A percentile compares a stretch with the other conserved stretches of the same genome.
Conservation (phyloP, 345 rosid genomes). For the Moricandia arvensis region DNA sequence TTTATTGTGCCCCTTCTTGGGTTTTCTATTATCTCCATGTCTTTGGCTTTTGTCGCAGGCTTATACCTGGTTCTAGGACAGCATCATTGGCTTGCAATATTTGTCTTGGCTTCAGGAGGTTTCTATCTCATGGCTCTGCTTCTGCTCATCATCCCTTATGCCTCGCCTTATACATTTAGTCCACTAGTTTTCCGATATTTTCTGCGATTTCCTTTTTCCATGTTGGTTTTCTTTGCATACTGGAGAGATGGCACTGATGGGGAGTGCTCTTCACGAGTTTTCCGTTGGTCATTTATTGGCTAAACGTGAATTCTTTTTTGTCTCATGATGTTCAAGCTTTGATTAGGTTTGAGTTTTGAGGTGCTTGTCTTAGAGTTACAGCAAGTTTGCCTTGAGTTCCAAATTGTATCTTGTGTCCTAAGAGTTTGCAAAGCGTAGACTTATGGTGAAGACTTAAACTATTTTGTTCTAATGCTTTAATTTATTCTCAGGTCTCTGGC, state of each 20-base stretch:
- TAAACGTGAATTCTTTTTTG: not conserved
- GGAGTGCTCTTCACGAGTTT: conserved; percentile 12
- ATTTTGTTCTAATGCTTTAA: too few relatives aligned
- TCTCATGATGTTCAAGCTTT: not conserved
- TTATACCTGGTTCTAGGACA: conserved; percentile 21
- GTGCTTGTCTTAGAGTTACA: too few relatives aligned
- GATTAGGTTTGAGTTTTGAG: too few relatives aligned
- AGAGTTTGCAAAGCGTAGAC: too few relatives aligned
- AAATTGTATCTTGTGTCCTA: too few relatives aligned
- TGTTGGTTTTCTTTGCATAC: conserved; percentile 23
- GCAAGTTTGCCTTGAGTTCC: too few relatives aligned
- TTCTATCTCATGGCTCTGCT: conserved; percentile 22
- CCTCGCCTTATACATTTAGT: conserved; percentile 20
- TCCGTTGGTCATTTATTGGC: conserved; percentile 24
- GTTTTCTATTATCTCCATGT: conserved; percentile 22
- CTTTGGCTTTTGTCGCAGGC: conserved; percentile 21
- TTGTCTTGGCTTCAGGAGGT: conserved; percentile 9
- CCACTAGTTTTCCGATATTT: conserved; percentile 13
- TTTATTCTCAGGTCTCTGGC: not conserved
- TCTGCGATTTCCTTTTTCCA: conserved; percentile 20
- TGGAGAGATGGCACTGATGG: conserved; percentile 25
- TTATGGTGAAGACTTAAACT: too few relatives aligned
- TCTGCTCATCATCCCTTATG: conserved; percentile 22
- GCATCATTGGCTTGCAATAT: conserved; percentile 22
- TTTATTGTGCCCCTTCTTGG: conserved; percentile 25